phyloP scores from a whole-genome alignment of 1,139 yeast species.

The Candida dubliniensis region DNA sequence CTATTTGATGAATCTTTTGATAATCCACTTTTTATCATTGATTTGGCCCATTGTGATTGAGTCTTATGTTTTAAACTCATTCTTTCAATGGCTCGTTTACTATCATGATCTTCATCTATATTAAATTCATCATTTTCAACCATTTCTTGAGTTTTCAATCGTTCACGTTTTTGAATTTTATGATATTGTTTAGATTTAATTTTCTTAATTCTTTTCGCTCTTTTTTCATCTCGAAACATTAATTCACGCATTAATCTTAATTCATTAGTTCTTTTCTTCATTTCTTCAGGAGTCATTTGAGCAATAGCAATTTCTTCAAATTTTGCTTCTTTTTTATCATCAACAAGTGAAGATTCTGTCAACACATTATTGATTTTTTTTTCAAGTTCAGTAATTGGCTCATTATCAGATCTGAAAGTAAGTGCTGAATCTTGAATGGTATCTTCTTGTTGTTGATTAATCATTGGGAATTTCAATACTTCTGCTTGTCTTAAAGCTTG shows the following conservation, averaged over 20 bases:
- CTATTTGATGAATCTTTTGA: slow-evolving; percentile 82
- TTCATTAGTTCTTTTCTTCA: slow-evolving; percentile 75
- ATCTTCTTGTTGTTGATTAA: slow-evolving; percentile 32
- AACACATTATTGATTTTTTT: slow-evolving; percentile 61
- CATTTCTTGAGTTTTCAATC: slow-evolving; percentile 64
- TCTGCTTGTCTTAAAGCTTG: slow-evolving; percentile 81
- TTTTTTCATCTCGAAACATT: slow-evolving; percentile 92
- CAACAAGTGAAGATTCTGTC: slow-evolving; percentile 63
- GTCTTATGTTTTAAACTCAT: slow-evolving; percentile 90
- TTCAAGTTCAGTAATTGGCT: slow-evolving; percentile 65
- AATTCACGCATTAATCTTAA: slow-evolving; percentile 90
- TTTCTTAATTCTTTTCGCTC: slow-evolving; percentile 87
- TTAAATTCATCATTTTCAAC: slow-evolving; percentile 58
- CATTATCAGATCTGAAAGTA: slow-evolving; percentile 49
- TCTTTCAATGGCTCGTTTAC: slow-evolving; percentile 82
- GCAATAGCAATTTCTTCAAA: slow-evolving; percentile 90
- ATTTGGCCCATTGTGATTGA: slow-evolving; percentile 86
- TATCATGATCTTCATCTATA: slow-evolving; percentile 65
- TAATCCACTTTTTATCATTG: slow-evolving; percentile 87
- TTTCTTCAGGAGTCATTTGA: slow-evolving; percentile 76
- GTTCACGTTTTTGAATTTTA: slow-evolving; percentile 82
- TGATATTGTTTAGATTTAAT: slow-evolving; percentile 91
- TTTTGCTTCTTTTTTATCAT: slow-evolving; percentile 73
- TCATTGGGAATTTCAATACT: slow-evolving; percentile 70
- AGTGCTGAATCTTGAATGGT: slow-evolving; percentile 49